Base-by-base conservation (phyloP, 148 eudicot genomes). In the Diospyros lotus region DNA sequence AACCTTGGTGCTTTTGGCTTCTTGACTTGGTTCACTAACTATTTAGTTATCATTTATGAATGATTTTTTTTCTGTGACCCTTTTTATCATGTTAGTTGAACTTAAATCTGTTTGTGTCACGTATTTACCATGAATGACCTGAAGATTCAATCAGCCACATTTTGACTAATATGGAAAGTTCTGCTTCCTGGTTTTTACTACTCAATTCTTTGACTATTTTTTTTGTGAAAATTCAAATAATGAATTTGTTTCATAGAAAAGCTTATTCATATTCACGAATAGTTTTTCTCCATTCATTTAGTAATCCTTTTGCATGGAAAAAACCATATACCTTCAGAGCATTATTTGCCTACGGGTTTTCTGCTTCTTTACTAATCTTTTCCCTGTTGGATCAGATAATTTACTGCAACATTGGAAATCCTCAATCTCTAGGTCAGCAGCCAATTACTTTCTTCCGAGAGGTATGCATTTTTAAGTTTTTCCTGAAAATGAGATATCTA, bases 351-450 rank as follows among this genome's bases (percentile, higher is more conserved):
- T 42, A 13, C 42, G 4, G 10, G 41, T 41, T 58, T 41, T 74
- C 58, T 43, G 42, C 62, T 58, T 42, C 9, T 51, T 1, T 48
- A 51, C 53, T 69, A 73, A 64, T 64, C 78, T 69, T 68, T 73
- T 39, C 14, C 15, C 64, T 48, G 14, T 3, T n/a, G 59, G 56
- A 73, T 44, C 94, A 95, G 99, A 90, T 95, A 76, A 80, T 95
- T 52, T 95, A 86, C 82, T 95, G 97, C 75, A 96, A 96, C 72
- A 93, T 96, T 68, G 99, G 99, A 76, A 96, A 96, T 80, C 99
- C 99, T 73, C 98, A 96, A 76, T 93, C 98, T 59, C 94, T 96
- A 43, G 91, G 86, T 53, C 98, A 96, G 78, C 92, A 84, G 76
- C 97, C 98, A 48, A 88, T 95, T 68, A 95, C 98, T 9, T 95